A percentile compares a stretch with the other conserved stretches of the same genome.
These are phyloP conservation scores for Fusarium nelsonii DNA, from an alignment of 2,329 filamentous ascomycete species.

Conservation along the genomic window DNA sequence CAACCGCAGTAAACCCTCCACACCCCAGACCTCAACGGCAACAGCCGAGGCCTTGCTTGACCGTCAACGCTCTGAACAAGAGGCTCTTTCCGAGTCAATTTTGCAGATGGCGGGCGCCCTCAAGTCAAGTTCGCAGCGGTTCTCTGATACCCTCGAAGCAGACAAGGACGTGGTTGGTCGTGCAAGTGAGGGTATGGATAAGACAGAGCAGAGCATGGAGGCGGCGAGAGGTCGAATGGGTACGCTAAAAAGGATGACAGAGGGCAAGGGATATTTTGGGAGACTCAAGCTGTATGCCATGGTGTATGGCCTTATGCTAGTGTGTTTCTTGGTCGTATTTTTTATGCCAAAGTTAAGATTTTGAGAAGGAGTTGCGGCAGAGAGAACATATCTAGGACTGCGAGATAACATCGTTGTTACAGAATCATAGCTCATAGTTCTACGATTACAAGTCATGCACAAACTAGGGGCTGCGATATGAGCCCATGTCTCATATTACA, in stretches of 20 bases:
- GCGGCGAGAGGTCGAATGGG: slow-evolving; percentile 83
- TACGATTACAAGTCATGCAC: background rate
- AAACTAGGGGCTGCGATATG: background rate
- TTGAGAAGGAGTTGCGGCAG: slow-evolving; percentile 55
- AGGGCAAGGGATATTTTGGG: slow-evolving; percentile 89
- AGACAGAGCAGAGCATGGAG: slow-evolving; percentile 81
- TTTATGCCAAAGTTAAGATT: slow-evolving; percentile 90
- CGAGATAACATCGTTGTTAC: background rate
- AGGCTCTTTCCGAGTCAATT: slow-evolving; percentile 84
- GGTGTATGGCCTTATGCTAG: slow-evolving; percentile 85
- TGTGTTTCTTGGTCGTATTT: slow-evolving; percentile 83
- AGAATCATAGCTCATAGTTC: background rate
- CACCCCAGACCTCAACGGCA: slow-evolving; percentile 58
- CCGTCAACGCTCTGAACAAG: slow-evolving; percentile 84
- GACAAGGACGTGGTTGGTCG: slow-evolving; percentile 78
- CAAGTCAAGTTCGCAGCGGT: slow-evolving; percentile 79
- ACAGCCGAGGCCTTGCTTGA: slow-evolving; percentile 79
- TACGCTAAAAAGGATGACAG: slow-evolving; percentile 80
- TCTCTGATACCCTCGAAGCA: slow-evolving; percentile 76
- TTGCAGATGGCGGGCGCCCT: slow-evolving; percentile 82
- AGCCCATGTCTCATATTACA: background rate
- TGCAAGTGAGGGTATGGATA: slow-evolving; percentile 80
- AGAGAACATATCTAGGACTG: background rate
- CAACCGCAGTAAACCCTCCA: slow-evolving; percentile 53
- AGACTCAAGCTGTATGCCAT: slow-evolving; percentile 85